Evolutionary conservation across 2,329 filamentous ascomycete genomes (phyloP).

Genomic region (Fusarium sp.): DNA sequence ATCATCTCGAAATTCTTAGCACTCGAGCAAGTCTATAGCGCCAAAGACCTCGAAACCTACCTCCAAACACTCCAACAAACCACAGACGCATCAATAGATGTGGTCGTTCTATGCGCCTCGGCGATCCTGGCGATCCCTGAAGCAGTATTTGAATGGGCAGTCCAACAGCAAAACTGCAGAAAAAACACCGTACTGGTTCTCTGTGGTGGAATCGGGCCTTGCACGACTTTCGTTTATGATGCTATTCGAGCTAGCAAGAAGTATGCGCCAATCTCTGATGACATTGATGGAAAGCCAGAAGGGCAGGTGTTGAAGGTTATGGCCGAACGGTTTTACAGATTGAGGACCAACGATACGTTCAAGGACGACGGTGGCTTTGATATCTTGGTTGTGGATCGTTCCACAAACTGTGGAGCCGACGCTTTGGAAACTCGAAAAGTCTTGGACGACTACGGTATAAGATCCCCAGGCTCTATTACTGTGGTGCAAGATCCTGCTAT

Average conservation of each 20-base stretch:
- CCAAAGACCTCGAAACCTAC: slow-evolving; percentile 2
- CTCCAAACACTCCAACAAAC: neutral
- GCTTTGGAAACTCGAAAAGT: neutral
- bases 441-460: accelerated
- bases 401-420: slow-evolving; percentile 1
- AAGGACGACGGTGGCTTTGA: accelerated
- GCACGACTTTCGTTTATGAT: slow-evolving; percentile 12
- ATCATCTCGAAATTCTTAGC: slow-evolving; percentile 9
- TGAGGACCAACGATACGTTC: accelerated
- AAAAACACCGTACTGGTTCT: neutral
- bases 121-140: slow-evolving; percentile 22
- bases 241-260: slow-evolving; percentile 10
- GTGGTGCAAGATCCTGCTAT: slow-evolving; percentile 27
- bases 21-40: slow-evolving; percentile 18
- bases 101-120: slow-evolving; percentile 12
- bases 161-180: accelerated
- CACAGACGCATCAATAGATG: neutral
- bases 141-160: slow-evolving; percentile 17
- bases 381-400: neutral
- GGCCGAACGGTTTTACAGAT: slow-evolving; percentile 1
- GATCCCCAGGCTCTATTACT: neutral
- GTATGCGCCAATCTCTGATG: neutral
- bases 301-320: slow-evolving; percentile 16
- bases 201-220: slow-evolving; percentile 15
- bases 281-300: neutral